Base-by-base conservation (phyloP, 495 filamentous ascomycete species). In the Sphaerosporella brunnea region DNA sequence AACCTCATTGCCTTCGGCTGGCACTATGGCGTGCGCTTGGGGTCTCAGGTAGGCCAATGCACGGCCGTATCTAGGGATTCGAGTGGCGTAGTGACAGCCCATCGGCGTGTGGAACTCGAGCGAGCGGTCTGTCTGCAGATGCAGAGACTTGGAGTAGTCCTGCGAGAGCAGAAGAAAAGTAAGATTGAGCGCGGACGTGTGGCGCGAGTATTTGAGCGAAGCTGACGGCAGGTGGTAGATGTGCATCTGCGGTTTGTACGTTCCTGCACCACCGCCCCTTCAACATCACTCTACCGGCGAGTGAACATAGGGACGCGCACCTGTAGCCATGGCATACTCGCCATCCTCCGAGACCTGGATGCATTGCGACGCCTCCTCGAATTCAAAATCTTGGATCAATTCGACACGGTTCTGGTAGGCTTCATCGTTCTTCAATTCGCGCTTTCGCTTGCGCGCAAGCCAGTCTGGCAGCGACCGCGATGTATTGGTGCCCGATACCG, bases 251-350 rank as follows among this genome's bases (percentile, higher is more conserved):
- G 90, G 92, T 56, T 99, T 96, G 67, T 97, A 82, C 7, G 79
- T 82, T 53, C 79, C 78, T 80, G 49, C 1, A 40, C 3, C 25
- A n/a, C 11, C n/a, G n/a, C n/a, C n/a, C 20, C 4, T 9, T 4
- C 24, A 38, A 23, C 11, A 54, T 19, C 20, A 24, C 26, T n/a
- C 25, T 9, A 8, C 9, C 2, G 1, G 2, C 15, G n/a, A 24
- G 21, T 36, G 8, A 36, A 15, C 16, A 18, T 20, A 49, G 24
- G 30, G 32, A 16, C 11, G 45, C 62, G 65, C 74, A 73, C 88
- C 90, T 53, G 88, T 92, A 54, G 84, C 93, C 82, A 96, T 92
- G 8, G 94, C 84, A 83, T 90, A 99, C 58, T 96, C 79, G 28
- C 88, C 87, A 73, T 99, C 92, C 48, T 95, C 90, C 61, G 84